phyloP scores from a whole-genome alignment of 2,329 filamentous ascomycete genomes.

The Leptographium flavum region DNA sequence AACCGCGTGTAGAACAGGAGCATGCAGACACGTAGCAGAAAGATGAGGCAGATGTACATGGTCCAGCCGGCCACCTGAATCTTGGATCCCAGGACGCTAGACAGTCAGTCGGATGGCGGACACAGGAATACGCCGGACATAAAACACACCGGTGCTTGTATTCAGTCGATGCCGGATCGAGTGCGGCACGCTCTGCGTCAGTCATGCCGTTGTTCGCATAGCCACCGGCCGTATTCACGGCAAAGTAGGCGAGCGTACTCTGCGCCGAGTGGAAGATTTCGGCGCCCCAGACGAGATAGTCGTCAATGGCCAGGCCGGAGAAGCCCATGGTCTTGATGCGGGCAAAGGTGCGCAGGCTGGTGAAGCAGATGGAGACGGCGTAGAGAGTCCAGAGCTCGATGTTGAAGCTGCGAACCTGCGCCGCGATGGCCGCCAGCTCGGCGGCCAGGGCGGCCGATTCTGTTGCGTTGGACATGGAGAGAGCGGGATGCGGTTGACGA shows the following conservation, averaged over 20 bases:
- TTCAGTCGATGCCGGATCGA: conserved; percentile 28
- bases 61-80: conserved; percentile 39
- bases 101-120: neutral
- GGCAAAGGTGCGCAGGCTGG: conserved; percentile 21
- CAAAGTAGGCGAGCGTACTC: conserved; percentile 30
- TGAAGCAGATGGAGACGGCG: conserved; percentile 19
- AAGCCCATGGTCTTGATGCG: conserved; percentile 20
- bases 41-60: conserved; percentile 35
- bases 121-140: neutral
- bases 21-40: conserved; percentile 38
- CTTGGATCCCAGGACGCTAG: conserved; percentile 33
- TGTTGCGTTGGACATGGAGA: conserved; percentile 8
- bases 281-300: conserved; percentile 21
- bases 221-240: conserved; percentile 31
- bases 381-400: conserved; percentile 22
- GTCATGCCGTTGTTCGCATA: conserved; percentile 42
- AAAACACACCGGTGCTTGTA: conserved; percentile 16
- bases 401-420: conserved; percentile 16
- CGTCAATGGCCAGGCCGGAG: conserved; percentile 19
- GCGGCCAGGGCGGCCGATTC: conserved; percentile 13
- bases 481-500: too few species aligned
- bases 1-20: conserved; percentile 38
- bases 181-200: conserved; percentile 26
- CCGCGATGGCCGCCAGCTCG: conserved; percentile 14
- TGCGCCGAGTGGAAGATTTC: conserved; percentile 36